Evolutionary conservation across 2,329 filamentous ascomycete genomes (phyloP), one percentile per base, ranked within the genome.

Genomic region (Apiospora aurea): DNA sequence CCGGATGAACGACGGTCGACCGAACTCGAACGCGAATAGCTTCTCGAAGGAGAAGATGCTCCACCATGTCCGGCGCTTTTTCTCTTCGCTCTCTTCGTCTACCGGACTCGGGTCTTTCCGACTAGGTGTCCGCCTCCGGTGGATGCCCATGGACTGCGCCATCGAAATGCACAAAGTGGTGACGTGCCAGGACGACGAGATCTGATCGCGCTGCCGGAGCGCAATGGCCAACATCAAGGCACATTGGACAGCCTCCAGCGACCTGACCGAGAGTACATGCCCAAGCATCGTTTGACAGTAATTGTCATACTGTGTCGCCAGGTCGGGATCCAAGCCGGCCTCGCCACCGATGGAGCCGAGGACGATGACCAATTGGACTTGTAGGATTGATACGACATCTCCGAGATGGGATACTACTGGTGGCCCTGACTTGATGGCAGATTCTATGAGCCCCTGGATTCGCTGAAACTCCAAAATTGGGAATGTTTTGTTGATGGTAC

Each of bases 11-110:
- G 72, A 68, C 5, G 67, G 68, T 11, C 70, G 24, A 10, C 72
- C 70, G 26, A 73, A 49, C 67, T 73, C 72, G 61, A 73, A 73
- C 16, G 72, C 67, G 41, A 73, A 53, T 16, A 73, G 64, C 70
- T 71, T 72, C 64, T 73, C 72, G 68, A 72, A 72, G 16, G 64
- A 72, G 47, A 70, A 73, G n/a, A 73, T 72, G 46, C 70, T 64
- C 70, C 68, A 70, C 72, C 72, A 73, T 11, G 70, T 72, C 8
- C 70, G 67, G 21, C 57, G 38, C 38, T 71, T 67, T 29, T 51
- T 34, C 29, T 69, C 67, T 26, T 72, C 70, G 2, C 46, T 7
- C 18, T 69, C 72, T 21, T 73, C 72, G 11, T 21, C 67, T n/a
- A 61, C 57, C 11, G 70, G 43, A 7, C 41, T 46, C 10, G 41